A percentile compares a stretch with the other conserved stretches of the same genome.
Evolutionary conservation across 768 basidiomycete genomes (phyloP).

Genomic region (Suillus brevipes): DNA sequence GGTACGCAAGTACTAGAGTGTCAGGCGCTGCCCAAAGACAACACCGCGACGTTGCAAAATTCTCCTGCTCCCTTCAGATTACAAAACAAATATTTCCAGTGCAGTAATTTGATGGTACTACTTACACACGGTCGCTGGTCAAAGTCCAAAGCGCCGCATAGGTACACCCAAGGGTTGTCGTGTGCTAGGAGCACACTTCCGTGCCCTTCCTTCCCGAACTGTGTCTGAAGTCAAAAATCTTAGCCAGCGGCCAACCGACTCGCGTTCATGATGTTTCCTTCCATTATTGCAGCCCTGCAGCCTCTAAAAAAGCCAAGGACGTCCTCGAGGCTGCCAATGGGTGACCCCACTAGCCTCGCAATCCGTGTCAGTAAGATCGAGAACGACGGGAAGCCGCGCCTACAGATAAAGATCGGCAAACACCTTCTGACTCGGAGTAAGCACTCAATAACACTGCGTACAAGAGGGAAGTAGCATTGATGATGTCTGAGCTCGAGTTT

Average conservation of each 20-base stretch:
- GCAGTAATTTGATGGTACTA: no score
- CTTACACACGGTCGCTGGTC: neutral
- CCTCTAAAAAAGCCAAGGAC: neutral
- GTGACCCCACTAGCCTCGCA: neutral
- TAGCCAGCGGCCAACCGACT: neutral
- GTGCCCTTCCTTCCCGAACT: neutral
- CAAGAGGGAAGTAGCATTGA: no score
- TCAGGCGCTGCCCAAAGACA: neutral
- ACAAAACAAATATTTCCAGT: neutral
- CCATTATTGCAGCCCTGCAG: neutral
- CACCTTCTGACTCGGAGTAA: neutral
- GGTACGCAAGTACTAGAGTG: neutral
- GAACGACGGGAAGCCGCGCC: neutral
- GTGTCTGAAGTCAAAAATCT: neutral
- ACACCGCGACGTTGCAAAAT: neutral
- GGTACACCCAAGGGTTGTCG: neutral
- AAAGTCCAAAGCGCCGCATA: neutral
- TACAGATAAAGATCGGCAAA: neutral
- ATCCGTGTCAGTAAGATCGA: neutral
- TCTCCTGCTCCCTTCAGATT: neutral
- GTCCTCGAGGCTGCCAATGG: neutral
- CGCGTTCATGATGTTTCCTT: neutral
- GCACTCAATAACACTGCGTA: neutral
- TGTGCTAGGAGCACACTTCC: neutral
- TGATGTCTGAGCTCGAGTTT: no score